Conservation (phyloP, 2,329 filamentous ascomycete species). For the Talaromyces pinophilus region DNA sequence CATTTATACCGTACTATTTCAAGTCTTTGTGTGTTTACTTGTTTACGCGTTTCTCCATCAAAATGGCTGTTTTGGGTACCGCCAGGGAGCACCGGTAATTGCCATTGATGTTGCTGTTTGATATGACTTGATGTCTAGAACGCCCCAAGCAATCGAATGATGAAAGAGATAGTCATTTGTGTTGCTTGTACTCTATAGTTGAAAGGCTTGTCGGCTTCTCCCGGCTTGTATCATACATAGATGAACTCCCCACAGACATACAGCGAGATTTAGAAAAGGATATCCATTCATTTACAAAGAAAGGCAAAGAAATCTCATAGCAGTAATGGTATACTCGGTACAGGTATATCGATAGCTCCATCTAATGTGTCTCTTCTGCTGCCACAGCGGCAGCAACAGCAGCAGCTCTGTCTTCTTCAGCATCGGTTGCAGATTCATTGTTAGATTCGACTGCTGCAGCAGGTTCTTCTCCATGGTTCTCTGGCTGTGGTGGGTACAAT, state of each 20-base stretch:
- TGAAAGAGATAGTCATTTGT: not conserved
- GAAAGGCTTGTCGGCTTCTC: too few species aligned
- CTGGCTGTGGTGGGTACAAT: slow-evolving; percentile 42
- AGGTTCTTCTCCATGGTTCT: slow-evolving; percentile 12
- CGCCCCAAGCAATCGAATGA: not conserved
- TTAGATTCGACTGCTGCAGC: slow-evolving; percentile 13
- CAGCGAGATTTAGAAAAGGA: not conserved
- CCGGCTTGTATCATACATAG: not conserved
- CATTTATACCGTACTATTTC: not conserved
- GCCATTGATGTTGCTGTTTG: not conserved
- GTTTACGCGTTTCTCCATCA: not conserved
- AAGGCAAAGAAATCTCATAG: slow-evolving; percentile 3
- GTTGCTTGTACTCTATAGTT: too few species aligned
- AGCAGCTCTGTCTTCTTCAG: slow-evolving; percentile 21
- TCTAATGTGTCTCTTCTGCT: slow-evolving; percentile 21
- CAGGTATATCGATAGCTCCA: not conserved
- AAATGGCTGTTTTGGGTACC: not conserved
- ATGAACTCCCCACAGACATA: not conserved
- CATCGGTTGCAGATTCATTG: not conserved
- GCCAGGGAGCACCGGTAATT: not conserved
- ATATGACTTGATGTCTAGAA: not conserved
- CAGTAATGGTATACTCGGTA: slow-evolving; percentile 9
- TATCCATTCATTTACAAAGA: slow-evolving; percentile 17
- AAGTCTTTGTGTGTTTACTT: not conserved
- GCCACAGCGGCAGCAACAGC: slow-evolving; percentile 22